phyloP scores from a whole-genome alignment of 2,329 filamentous ascomycete species.

The Aspergillus sp. region DNA sequence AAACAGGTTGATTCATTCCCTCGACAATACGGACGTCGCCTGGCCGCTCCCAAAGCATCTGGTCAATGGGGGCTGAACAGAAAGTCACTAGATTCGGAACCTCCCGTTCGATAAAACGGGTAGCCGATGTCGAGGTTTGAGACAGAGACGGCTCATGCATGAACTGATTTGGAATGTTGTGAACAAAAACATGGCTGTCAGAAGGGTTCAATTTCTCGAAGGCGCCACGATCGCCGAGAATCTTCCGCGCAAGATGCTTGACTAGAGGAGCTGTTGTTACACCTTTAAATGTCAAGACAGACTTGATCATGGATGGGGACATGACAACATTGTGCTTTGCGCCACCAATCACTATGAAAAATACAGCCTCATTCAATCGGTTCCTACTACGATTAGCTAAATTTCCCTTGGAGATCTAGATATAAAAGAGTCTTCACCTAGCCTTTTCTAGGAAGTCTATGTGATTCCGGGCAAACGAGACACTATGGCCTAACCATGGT shows the following conservation, averaged over 20 bases:
- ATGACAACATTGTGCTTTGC: constrained; percentile 52
- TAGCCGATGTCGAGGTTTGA: constrained; percentile 39
- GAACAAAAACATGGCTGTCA: constrained; percentile 38
- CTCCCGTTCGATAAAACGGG: constrained; percentile 42
- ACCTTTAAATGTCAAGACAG: constrained; percentile 36
- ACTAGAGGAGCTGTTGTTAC: constrained; percentile 30
- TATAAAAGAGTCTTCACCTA: constrained; percentile 29
- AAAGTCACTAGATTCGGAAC: constrained; percentile 61
- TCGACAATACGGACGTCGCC: constrained; percentile 46
- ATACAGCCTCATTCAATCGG: constrained; percentile 42
- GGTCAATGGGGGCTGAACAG: constrained; percentile 59
- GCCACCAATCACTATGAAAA: constrained; percentile 52
- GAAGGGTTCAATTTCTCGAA: constrained; percentile 35
- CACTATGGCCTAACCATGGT: constrained; percentile 56
- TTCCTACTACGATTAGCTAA: constrained; percentile 23
- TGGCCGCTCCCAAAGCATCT: constrained; percentile 62
- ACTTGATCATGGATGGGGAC: constrained; percentile 48
- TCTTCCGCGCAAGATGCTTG: constrained; percentile 38
- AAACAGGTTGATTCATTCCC: constrained; percentile 41
- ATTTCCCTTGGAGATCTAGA: neutral
- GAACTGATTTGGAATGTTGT: constrained; percentile 41
- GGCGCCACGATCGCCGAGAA: constrained; percentile 44
- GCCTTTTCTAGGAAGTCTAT: constrained; percentile 45
- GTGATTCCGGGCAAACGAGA: constrained; percentile 48
- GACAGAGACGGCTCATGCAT: constrained; percentile 49